These are phyloP conservation scores for Podospora anserina DNA, from an alignment of 495 filamentous ascomycete genomes.

Conservation along the genomic window DNA sequence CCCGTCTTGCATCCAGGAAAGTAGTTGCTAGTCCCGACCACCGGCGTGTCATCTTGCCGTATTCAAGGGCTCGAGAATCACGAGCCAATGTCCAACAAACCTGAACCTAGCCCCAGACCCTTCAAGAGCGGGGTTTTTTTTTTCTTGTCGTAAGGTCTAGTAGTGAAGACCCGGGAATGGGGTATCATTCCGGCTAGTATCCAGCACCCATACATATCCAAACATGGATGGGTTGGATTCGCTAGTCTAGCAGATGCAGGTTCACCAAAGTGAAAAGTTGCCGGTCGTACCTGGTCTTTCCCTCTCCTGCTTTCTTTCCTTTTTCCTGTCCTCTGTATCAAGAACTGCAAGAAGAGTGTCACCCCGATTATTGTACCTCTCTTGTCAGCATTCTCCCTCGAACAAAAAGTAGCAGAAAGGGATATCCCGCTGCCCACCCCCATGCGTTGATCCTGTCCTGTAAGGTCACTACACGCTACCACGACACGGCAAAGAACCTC, in stretches of 20 bases:
- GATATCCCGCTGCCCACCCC: conserved; percentile 1
- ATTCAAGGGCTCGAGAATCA: not conserved
- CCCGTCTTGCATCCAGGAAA: not conserved
- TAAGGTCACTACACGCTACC: conserved; percentile 11
- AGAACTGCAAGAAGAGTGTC: not conserved
- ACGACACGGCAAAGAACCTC: conserved; percentile 1
- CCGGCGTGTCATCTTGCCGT: not conserved
- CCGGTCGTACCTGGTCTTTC: not conserved
- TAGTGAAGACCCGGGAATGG: conserved; percentile 1
- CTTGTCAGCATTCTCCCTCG: not conserved
- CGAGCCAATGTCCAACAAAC: not conserved
- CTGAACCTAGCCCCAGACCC: not conserved
- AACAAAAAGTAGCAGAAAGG: not conserved
- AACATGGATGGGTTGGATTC: not conserved
- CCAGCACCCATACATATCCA: not conserved
- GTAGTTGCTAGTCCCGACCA: not conserved
- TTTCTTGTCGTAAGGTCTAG: not conserved
- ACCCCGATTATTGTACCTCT: not conserved
- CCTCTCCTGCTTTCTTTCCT: not conserved
- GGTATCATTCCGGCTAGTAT: conserved; percentile 1
- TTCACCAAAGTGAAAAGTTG: not conserved
- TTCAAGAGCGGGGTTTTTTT: not conserved
- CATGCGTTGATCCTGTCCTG: conserved; percentile 12
- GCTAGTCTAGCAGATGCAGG: not conserved
- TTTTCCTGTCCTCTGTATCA: conserved; percentile 1